phyloP scores from a whole-genome alignment of 805 yeast species.

The Ogataea parapolymorpha region DNA sequence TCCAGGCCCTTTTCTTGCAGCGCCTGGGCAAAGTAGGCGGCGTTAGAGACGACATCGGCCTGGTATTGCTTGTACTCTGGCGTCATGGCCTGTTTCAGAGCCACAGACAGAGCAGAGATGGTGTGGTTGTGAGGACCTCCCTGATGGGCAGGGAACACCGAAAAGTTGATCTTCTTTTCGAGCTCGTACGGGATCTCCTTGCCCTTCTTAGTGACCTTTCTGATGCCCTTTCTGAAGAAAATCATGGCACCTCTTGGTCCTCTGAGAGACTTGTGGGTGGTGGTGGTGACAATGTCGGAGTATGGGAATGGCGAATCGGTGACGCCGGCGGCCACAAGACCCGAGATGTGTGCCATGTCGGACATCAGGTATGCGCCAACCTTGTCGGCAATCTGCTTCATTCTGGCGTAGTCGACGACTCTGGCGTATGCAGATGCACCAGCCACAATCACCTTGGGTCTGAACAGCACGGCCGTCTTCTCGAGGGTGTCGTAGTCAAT shows the following conservation, averaged over 20 bases:
- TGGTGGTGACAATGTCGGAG: conserved; percentile 95
- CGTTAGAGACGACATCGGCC: conserved; percentile 75
- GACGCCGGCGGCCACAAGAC: conserved; percentile 92
- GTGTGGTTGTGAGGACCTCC: conserved; percentile 99
- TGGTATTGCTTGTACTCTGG: conserved; percentile 90
- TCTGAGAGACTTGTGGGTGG: conserved; percentile 95
- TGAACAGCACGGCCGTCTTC: conserved; percentile 76
- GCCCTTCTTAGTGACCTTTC: conserved; percentile 80
- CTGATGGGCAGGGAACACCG: conserved; percentile 99
- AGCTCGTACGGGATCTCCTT: conserved; percentile 82
- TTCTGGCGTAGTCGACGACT: conserved; percentile 82
- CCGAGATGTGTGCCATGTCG: conserved; percentile 98
- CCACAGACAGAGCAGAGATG: conserved; percentile 92
- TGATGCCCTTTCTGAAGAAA: conserved; percentile 92
- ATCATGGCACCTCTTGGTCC: conserved; percentile 99
- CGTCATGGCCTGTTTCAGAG: conserved; percentile 84
- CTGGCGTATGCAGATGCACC: conserved; percentile 97
- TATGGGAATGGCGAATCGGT: conserved; percentile 89
- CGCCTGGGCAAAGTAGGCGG: conserved; percentile 69
- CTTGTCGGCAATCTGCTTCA: conserved; percentile 86
- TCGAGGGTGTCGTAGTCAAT: conserved; percentile 89
- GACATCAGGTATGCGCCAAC: conserved; percentile 90
- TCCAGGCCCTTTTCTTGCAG: conserved; percentile 63
- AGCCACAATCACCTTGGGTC: conserved; percentile 94
- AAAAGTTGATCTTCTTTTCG: conserved; percentile 89